Evolutionary conservation across 768 basidiomycete species (phyloP).

Genomic region (Leccinum subgranulosum): DNA sequence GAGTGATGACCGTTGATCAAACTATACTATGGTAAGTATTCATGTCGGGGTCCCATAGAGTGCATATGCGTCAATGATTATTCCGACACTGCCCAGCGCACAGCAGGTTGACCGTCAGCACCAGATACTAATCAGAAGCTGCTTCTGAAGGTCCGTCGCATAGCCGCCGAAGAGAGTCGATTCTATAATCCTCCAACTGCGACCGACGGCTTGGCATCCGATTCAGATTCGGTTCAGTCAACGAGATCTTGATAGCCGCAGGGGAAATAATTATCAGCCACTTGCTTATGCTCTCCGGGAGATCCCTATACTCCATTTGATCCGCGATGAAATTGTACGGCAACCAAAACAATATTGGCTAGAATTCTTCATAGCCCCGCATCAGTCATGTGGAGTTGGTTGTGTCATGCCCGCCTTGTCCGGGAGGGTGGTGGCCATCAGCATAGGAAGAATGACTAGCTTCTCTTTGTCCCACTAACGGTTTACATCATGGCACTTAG

Average conservation of each 20-base stretch:
- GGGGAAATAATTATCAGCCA: background rate
- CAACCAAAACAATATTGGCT: background rate
- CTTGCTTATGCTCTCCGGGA: background rate
- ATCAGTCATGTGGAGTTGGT: constrained; percentile 23
- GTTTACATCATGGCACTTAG: background rate
- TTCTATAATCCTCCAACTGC: background rate
- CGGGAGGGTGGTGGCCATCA: constrained; percentile 36
- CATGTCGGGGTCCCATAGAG: too few relatives aligned
- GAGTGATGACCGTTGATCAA: background rate
- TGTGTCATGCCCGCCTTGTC: constrained; percentile 23
- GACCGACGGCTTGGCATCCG: background rate
- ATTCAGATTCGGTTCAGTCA: background rate
- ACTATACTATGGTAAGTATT: background rate
- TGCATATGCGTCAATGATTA: too few relatives aligned
- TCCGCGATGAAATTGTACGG: background rate
- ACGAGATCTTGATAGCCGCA: background rate
- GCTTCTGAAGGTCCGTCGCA: constrained; percentile 1
- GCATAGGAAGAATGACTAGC: constrained; percentile 45
- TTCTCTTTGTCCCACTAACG: constrained; percentile 58
- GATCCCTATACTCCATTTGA: constrained; percentile 1
- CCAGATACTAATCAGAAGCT: background rate
- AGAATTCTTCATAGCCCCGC: background rate
- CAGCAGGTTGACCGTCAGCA: too few relatives aligned
- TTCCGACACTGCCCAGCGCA: too few relatives aligned
- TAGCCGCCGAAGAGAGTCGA: background rate